Conservation (phyloP, 768 basidiomycete species). For the Tulasnella sp. region DNA sequence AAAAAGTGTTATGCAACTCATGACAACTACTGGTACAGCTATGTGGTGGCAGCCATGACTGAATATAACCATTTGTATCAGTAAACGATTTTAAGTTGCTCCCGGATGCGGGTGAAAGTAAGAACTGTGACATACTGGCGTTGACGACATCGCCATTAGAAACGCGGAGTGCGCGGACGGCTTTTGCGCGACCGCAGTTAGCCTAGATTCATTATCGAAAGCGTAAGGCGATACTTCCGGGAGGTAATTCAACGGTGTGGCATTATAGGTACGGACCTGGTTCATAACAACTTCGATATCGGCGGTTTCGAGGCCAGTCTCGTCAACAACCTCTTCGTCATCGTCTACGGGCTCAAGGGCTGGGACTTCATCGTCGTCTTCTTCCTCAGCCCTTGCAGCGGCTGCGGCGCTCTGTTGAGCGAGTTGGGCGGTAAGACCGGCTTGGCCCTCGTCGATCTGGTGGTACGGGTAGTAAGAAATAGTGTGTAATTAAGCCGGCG, state of each 20-base stretch:
- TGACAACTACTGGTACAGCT: constrained; percentile 7
- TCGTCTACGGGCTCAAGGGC: constrained; percentile 74
- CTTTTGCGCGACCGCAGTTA: constrained; percentile 88
- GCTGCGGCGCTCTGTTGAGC: constrained; percentile 68
- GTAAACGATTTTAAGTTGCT: neutral
- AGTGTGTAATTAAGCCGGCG: constrained; percentile 2
- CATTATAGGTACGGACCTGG: constrained; percentile 43
- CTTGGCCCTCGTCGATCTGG: constrained; percentile 86
- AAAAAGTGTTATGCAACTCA: neutral
- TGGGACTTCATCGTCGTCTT: constrained; percentile 73
- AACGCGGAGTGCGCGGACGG: constrained; percentile 86
- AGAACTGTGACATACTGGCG: constrained; percentile 72
- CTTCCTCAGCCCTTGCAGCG: constrained; percentile 56
- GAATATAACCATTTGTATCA: neutral
- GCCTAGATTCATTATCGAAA: constrained; percentile 54
- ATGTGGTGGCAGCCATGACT: constrained; percentile 96
- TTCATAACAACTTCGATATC: constrained; percentile 94
- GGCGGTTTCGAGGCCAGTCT: constrained; percentile 87
- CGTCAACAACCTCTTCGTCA: constrained; percentile 72
- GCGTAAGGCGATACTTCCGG: neutral
- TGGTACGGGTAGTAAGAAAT: neutral
- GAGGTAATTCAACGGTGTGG: neutral
- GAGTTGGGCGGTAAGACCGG: constrained; percentile 60
- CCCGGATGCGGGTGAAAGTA: neutral
- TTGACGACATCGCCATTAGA: constrained; percentile 94